Evolutionary conservation across 441 rosid species (phyloP).

Genomic region (Populus hybrid): DNA sequence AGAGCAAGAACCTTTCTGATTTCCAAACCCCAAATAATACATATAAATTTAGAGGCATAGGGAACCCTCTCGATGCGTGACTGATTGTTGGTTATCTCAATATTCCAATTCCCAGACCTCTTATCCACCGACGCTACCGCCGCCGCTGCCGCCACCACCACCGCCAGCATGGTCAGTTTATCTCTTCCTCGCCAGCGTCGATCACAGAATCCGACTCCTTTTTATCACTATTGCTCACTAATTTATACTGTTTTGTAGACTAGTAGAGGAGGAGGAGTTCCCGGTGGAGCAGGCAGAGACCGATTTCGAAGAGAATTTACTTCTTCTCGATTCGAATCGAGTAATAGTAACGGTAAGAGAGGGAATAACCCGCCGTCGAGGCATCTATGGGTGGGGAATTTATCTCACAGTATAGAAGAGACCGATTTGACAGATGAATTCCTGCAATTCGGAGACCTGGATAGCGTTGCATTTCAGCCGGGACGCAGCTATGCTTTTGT

Average conservation of each 20-base stretch:
- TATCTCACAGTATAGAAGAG: constrained; percentile 61
- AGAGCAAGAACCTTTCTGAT: neutral
- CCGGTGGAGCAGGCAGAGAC: constrained; percentile 28
- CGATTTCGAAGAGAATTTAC: constrained; percentile 44
- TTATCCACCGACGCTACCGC: neutral
- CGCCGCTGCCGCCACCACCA: too few species aligned
- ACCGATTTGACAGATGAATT: constrained; percentile 55
- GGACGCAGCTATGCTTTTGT: constrained; percentile 84
- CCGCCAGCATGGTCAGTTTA: neutral
- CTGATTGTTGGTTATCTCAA: neutral
- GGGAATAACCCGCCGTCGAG: constrained; percentile 67
- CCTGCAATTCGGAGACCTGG: constrained; percentile 69
- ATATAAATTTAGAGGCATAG: too few species aligned
- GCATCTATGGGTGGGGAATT: constrained; percentile 92
- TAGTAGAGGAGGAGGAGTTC: neutral
- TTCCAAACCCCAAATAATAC: neutral
- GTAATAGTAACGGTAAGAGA: constrained; percentile 1
- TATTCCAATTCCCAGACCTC: neutral
- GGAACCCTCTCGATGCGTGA: neutral
- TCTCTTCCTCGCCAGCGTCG: neutral
- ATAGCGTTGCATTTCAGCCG: constrained; percentile 76
- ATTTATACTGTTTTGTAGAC: neutral
- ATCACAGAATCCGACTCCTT: neutral
- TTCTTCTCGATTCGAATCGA: constrained; percentile 32
- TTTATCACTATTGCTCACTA: neutral